A percentile compares a stretch with the other conserved stretches of the same genome.
phyloP scores from a whole-genome alignment of 2,329 filamentous ascomycete species.

The Alternaria sp. region DNA sequence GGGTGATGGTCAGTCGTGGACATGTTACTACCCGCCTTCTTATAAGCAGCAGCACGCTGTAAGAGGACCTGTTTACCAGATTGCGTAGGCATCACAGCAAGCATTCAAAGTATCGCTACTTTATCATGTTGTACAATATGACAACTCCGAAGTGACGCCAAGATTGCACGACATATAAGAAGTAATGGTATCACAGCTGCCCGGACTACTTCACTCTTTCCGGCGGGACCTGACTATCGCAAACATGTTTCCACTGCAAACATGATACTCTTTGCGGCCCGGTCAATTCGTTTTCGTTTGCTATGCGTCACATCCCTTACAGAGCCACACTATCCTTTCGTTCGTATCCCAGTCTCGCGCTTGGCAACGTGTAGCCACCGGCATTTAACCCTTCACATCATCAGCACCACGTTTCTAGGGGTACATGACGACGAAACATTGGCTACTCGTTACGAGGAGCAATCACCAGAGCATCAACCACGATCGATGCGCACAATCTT shows the following conservation, averaged over 20 bases:
- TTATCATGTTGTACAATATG: not conserved
- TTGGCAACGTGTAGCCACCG: not conserved
- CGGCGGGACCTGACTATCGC: not conserved
- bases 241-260: not conserved
- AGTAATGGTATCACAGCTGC: not conserved
- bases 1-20: not conserved
- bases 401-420: not conserved
- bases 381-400: not conserved
- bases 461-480: not conserved
- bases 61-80: not conserved
- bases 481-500: not conserved
- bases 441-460: not conserved
- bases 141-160: not conserved
- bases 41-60: not conserved
- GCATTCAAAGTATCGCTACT: not conserved
- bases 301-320: not conserved
- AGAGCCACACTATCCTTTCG: not conserved
- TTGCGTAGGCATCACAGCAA: too few relatives aligned
- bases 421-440: not conserved
- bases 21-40: not conserved
- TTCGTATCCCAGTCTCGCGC: not conserved
- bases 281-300: not conserved
- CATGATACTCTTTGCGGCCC: not conserved
- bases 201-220: not conserved
- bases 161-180: not conserved